A percentile compares a stretch with the other conserved stretches of the same genome.
These are phyloP conservation scores for Cladorrhinum samala DNA, from an alignment of 495 filamentous ascomycete species.

Conservation along the genomic window DNA sequence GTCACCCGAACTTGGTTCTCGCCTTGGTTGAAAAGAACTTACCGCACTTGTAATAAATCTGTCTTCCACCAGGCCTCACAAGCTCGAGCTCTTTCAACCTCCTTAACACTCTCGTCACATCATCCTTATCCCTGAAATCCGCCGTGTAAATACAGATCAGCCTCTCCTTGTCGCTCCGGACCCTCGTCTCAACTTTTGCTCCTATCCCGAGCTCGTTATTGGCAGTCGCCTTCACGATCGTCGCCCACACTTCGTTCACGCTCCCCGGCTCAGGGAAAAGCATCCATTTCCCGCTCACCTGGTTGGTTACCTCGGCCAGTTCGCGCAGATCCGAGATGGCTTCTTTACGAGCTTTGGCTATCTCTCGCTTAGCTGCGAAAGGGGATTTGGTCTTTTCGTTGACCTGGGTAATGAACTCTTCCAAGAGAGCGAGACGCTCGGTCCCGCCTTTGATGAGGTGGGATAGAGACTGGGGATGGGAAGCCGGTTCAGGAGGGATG, in stretches of 20 bases:
- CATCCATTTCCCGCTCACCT: constrained; percentile 59
- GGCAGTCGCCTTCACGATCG: constrained; percentile 56
- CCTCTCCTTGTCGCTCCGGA: constrained; percentile 33
- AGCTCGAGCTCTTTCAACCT: constrained; percentile 55
- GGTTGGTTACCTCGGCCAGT: constrained; percentile 37
- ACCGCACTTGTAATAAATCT: constrained; percentile 73
- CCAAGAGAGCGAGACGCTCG: constrained; percentile 31
- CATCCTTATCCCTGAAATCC: constrained; percentile 61
- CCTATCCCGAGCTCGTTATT: constrained; percentile 58
- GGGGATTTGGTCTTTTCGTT: constrained; percentile 9
- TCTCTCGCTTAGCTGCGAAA: constrained; percentile 28
- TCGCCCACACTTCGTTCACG: constrained; percentile 59
- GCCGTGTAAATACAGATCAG: constrained; percentile 73
- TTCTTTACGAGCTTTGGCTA: constrained; percentile 44
- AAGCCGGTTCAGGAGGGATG: constrained; percentile 18
- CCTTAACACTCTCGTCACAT: constrained; percentile 60
- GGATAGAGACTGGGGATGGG: constrained; percentile 12
- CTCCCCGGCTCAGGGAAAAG: constrained; percentile 53
- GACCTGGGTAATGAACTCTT: constrained; percentile 24
- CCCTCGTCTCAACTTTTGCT: constrained; percentile 61
- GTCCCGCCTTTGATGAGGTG: constrained; percentile 28
- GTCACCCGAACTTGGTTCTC: constrained; percentile 3
- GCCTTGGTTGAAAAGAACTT: constrained; percentile 16
- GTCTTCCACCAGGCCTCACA: constrained; percentile 38
- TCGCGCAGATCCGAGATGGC: constrained; percentile 50